Evolutionary conservation across 2,329 filamentous ascomycete species (phyloP), one percentile per base, ranked within the genome.

Genomic region (Aspergillus sp.): DNA sequence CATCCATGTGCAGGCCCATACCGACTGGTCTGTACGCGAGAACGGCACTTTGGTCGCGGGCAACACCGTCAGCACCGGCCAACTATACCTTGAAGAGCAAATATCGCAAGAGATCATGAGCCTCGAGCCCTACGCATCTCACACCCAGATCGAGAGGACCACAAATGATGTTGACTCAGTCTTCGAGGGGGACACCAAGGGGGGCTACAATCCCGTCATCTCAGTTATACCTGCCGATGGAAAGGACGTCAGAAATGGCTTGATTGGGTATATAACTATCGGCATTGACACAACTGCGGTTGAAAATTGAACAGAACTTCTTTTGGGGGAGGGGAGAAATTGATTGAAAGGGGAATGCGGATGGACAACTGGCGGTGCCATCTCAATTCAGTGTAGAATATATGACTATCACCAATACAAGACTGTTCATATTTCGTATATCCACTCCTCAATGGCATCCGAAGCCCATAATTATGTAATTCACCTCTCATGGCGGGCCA

Each of bases 1-100:
- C 67, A 79, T 80, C 60, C 80, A 82, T 62, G 68, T 80, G 46
- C 71, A 79, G 58, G 73, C 76, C 1, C 78, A 82, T 49, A 69
- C 62, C 44, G 63, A 68, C 56, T 66, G 62, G 62, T 53, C 55
- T 3, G n/a, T 73, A 12, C 62, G 58, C 6, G 57, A 25, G 6
- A 67, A 73, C 47, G 60, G 66, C 44, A 72, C 70, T 1, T 69
- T 73, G 3, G 66, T 62, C 9, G 40, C 61, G 9, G 58, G 67
- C 3, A 63, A 69, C 37, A 66, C 66, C 1, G 67, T 72, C 23
- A 68, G 64, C 41, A 73, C 70, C 1, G 72, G 72, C 6, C 72
- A 75, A 57, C 39, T 75, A 7, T 74, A 67, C 59, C 68, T 74
- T 9, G 64, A 66, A 17, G 70, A 75, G 57, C 53, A 58, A 1